Evolutionary conservation across 2,329 filamentous ascomycete species (phyloP).

Genomic region (Fonsecaea erecta): DNA sequence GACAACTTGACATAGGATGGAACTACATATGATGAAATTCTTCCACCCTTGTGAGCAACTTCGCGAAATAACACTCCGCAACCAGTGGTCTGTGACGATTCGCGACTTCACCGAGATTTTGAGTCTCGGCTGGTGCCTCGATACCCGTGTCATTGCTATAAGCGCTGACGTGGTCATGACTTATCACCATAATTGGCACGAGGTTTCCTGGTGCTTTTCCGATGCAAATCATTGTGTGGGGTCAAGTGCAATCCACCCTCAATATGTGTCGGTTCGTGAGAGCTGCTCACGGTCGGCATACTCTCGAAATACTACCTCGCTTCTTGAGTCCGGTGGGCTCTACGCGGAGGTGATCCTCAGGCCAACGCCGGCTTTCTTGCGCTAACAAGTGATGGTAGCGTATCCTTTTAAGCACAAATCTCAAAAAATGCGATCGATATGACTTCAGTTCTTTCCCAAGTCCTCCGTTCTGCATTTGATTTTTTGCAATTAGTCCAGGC

Average conservation of each 20-base stretch:
- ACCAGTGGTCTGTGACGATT: not conserved
- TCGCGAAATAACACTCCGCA: not conserved
- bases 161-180: not conserved
- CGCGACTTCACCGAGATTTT: not conserved
- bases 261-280: not conserved
- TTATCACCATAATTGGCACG: not conserved
- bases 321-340: not conserved
- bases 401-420: not conserved
- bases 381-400: not conserved
- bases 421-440: not conserved
- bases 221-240: not conserved
- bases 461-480: not conserved
- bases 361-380: not conserved
- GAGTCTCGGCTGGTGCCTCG: not conserved
- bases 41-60: not conserved
- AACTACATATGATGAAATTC: not conserved
- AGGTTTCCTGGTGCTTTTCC: not conserved
- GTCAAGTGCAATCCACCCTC: not conserved
- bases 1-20: not conserved
- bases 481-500: not conserved
- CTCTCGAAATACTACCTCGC: too few relatives aligned
- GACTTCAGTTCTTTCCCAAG: not conserved
- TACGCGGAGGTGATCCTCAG: not conserved
- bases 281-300: not conserved
- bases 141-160: not conserved